Percentiles rank a stretch among this genome's conserved stretches.
Conservation (phyloP, 1,139 yeast species). For the Pichia sp. region DNA sequence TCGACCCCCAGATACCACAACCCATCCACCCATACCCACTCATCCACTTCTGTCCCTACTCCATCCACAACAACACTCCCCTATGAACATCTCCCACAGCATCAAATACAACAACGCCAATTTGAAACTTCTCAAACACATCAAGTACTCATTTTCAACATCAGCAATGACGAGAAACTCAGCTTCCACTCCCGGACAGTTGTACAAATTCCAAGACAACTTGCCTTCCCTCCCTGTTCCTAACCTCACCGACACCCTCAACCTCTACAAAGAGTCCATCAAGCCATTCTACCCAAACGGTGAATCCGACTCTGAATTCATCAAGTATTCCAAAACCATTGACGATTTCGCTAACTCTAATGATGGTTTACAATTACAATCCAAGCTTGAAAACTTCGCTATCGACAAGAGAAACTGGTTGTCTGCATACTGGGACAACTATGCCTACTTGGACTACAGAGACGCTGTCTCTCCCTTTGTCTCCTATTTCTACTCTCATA, state of each 20-base stretch:
- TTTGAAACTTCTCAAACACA: background rate
- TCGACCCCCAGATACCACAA: too few species aligned
- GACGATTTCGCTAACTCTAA: constrained; percentile 56
- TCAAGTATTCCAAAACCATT: constrained; percentile 50
- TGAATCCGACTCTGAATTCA: constrained; percentile 51
- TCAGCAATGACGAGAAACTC: constrained; percentile 1
- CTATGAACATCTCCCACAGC: background rate
- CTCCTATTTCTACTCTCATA: constrained; percentile 86
- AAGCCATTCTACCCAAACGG: constrained; percentile 60
- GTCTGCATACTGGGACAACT: constrained; percentile 91
- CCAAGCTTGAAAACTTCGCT: constrained; percentile 60
- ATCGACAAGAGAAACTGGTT: constrained; percentile 76
- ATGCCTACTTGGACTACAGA: constrained; percentile 86
- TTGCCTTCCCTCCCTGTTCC: constrained; percentile 93
- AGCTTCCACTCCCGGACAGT: constrained; percentile 50
- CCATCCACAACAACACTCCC: too few species aligned
- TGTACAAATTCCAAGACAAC: constrained; percentile 69
- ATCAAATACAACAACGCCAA: background rate
- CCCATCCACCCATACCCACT: background rate
- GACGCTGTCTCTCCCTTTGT: constrained; percentile 95
- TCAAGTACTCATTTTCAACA: background rate
- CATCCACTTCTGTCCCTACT: background rate
- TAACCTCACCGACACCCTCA: constrained; percentile 65
- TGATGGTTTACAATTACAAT: constrained; percentile 66
- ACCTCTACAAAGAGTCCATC: constrained; percentile 68